Base-by-base conservation (phyloP, 768 basidiomycete species). In the Cubamyces sp. region DNA sequence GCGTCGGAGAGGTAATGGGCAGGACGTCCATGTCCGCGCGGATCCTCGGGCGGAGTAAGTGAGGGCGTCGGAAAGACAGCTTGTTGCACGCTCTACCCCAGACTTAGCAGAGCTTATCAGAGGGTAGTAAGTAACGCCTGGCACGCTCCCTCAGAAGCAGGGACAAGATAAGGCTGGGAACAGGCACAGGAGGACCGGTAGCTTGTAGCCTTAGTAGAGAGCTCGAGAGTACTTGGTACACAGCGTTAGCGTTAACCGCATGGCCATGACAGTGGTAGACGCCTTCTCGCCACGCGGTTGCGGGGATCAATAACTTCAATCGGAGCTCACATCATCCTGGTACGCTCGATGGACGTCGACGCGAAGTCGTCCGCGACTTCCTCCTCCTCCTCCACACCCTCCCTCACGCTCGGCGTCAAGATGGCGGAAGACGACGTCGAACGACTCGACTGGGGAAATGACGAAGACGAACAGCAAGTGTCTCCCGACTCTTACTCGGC, bases 371-470 rank as follows among this genome's bases (percentile, higher is more conserved):
- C 54, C 26, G 21, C 56, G 34, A 51, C 62, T 42, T 46, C 23
- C 54, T 43, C 54, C 30, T 18, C n/a, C 45, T 45, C 56, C 40
- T 50, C 62, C 12, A 48, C 61, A 19, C 62, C 66, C 47, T 34
- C 43, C 43, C 45, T 52, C 54, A 23, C 52, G 47, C 40, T 55
- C 59, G 23, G n/a, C 65, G 59, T 62, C 61, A 66, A 57, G 60
- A 68, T 59, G 64, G 87, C 89, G 86, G 84, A 82, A 65, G 87
- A 88, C 70, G 89, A 91, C 54, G 78, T 74, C 28, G 90, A 91
- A 69, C 74, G 83, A 26, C 78, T 91, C 42, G 90, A 92, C 76
- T 92, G 90, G 90, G 81, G 81, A 3, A 77, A 82, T 59, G 81
- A 81, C 18, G 82, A 82, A 46, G 81, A 82, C 50, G 78, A 77